Evolutionary conservation across 1,139 yeast species (phyloP), one percentile per base, ranked within the genome.

Genomic region (Arxiozyma slooffiae): DNA sequence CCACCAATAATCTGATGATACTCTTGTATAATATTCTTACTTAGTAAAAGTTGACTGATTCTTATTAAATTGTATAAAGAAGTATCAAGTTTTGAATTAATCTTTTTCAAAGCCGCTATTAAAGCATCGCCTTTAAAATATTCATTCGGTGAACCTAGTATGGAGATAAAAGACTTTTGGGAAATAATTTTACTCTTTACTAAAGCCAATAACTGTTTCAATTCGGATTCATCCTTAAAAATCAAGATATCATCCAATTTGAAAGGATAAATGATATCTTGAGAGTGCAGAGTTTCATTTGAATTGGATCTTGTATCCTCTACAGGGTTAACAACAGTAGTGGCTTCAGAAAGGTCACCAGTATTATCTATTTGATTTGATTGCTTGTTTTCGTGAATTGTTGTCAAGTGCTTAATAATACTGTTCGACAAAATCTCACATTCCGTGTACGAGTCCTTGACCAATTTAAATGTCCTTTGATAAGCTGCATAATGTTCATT

Each of bases 141-240:
- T 40, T 52, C 58, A 50, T 62, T 62, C 24, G 60, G 56, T 17
- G 62, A 55, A 22, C 63, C 62, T 1, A 67, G 63, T 4, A 62
- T 48, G 8, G 67, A 60, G 17, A 61, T 57, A 47, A 61, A 23
- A 47, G 64, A 56, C n/a, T n/a, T 61, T 34, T 58, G 58, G 7
- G 52, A 20, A 2, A 60, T 61, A 7, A 64, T 52, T 7, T 55
- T 57, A 2, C 50, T 48, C 18, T 57, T 54, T 46, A 67, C 48
- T 7, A 49, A 42, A 4, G 39, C 16, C 11, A 66, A 40, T 17
- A 61, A 49, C 2, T 48, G 45, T 14, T 57, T 49, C 11, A 68
- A 52, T 7, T 57, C 59, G 1, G 50, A 53, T 6, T 53, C 53
- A 36, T 49, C 37, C 3, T 53, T 30, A 30, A 60, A 57, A 2